Base-by-base conservation (phyloP, 345 rosid genomes). In the Hibiscus mutabilis region DNA sequence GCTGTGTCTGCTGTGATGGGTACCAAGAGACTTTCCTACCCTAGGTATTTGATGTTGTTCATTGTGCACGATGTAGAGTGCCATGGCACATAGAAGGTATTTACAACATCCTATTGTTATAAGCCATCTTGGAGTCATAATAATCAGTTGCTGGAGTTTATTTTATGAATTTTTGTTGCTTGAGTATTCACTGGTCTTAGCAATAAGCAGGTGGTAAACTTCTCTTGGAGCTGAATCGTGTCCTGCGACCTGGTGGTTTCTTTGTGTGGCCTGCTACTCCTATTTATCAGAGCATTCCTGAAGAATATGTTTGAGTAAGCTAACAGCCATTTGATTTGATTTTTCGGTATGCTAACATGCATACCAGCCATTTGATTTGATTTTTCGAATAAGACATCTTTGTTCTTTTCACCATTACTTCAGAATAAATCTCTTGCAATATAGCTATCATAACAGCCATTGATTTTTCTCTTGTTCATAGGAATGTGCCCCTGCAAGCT, bases 71-170 rank as follows among this genome's bases (percentile, higher is more conserved):
- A 31, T 95, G 99, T 77, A 89, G 99, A 74, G 99, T 95, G n/a
- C 98, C 99, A 27, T 95, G 99, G 99, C 99, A 95, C 78, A 90
- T 92, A 70, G 99, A 95, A 88, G 99, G 99, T 92, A 79, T 37
- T 22, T 16, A 33, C 60, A 16, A n/a, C 27, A 18, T 46, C 42
- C 8, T n/a, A 24, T 6, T 31, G 5, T 53, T 29, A 61, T 11
- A 1, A 47, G 18, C 15, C 3, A 1, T 68, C 59, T 15, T 68
- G 42, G 18, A 33, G 21, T 46, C 37, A 13, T 46, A 0, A 1
- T 25, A 47, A 67, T 47, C 24, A 2, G 24, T 67, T 22, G 40
- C 21, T 29, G 58, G 16, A 27, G 4, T 51, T 18, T 19, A 63
- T 63, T 16, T 63, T 40, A 63, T 63, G n/a, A 40, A 40, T 7